Evolutionary conservation across 352 stramenopile species (phyloP).

Genomic region (Pythium scleroteichum): DNA sequence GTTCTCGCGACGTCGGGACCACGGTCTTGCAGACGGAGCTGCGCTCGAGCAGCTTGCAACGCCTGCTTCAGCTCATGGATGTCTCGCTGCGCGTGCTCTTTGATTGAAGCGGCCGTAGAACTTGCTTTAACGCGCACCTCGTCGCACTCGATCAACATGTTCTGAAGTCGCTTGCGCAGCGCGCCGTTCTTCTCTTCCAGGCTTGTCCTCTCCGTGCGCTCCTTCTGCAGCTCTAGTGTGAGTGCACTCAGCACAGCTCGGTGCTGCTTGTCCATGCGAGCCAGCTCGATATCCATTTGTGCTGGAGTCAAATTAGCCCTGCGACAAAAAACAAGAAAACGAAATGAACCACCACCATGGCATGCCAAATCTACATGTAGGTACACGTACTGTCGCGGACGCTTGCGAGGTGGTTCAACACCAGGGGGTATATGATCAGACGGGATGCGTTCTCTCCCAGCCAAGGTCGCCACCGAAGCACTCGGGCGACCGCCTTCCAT

Average conservation of each 20-base stretch:
- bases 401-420: conserved; percentile 39
- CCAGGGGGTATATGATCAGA: not conserved
- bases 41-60: conserved; percentile 41
- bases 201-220: conserved; percentile 43
- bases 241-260: conserved; percentile 49
- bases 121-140: conserved; percentile 60
- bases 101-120: conserved; percentile 43
- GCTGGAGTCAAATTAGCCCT: conserved; percentile 10
- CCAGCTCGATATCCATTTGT: conserved; percentile 23
- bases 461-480: not conserved
- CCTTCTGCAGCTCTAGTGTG: conserved; percentile 59
- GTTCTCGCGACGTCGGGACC: conserved; percentile 45
- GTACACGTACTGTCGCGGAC: conserved; percentile 43
- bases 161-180: conserved; percentile 68
- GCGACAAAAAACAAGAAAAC: not conserved
- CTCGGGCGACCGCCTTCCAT: not conserved
- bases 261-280: conserved; percentile 39
- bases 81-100: conserved; percentile 53
- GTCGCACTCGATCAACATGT: conserved; percentile 80
- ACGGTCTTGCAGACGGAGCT: conserved; percentile 63
- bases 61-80: conserved; percentile 48
- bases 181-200: conserved; percentile 70
- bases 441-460: not conserved
- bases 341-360: not conserved
- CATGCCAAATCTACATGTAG: not conserved